Evolutionary conservation across 805 yeast species (phyloP), one percentile per base, ranked within the genome.

Genomic region (Nakazawaea wickerhamii): DNA sequence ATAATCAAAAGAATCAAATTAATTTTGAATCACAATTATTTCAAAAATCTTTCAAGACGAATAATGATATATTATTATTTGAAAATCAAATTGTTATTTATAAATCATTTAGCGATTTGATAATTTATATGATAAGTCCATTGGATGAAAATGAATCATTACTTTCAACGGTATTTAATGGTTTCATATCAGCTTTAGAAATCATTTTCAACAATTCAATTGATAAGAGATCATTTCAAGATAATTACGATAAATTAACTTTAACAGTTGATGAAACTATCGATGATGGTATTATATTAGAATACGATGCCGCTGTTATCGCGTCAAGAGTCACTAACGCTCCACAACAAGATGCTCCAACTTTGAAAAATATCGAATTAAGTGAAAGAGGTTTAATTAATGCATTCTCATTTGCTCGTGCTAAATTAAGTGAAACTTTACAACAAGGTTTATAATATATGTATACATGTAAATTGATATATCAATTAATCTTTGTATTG

Each of bases 211-310:
- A 74, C 52, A 71, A 68, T 51, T 74, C 84, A 11, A 68, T 90
- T 48, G 98, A 93, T 63, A 86, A 81, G 60, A 73, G 80, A 50
- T 75, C 90, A 3, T 67, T 91, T 36, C 75, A 81, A 54, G 95
- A 86, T 50, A 77, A 82, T 59, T 93, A 83, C 59, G 99, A 93
- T 63, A 71, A 86, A 70, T 83, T 89, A 30, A 71, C 87, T 34
- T 73, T 93, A 60, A 86, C 95, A 4, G 75, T 90, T 34, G 99
- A 93, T 61, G 98, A 93, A 64, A 75, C 95, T 8, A 71, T 93
- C 38, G 99, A 93, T 59, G 95, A 90, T 58, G 99, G 98, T 31
- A 79, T 93, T 49, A 79, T 93, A 44, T 72, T 93, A 52, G 97
- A 93, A 61, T 83, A 89, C 21, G 97, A 93, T 55, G 80, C 95